Percentiles rank a stretch among this genome's conserved stretches.
phyloP scores from a whole-genome alignment of 2,329 filamentous ascomycete genomes.

The Trichoderma atrobrunneum region DNA sequence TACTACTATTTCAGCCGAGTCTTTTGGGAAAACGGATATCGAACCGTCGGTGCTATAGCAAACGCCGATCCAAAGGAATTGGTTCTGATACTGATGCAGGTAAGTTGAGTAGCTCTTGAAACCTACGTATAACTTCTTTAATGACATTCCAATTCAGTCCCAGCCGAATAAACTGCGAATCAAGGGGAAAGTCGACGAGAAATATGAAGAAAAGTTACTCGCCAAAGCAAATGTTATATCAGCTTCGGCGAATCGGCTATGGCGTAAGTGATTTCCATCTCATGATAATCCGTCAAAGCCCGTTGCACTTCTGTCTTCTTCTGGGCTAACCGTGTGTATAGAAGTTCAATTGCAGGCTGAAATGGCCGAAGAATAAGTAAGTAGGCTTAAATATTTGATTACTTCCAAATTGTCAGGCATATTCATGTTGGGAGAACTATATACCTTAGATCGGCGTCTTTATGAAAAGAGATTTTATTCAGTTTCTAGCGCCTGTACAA shows the following conservation, averaged over 20 bases:
- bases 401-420: not conserved
- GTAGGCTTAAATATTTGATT: not conserved
- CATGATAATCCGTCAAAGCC: no score
- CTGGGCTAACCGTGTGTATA: slow-evolving; percentile 24
- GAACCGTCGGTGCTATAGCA: slow-evolving; percentile 63
- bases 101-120: slow-evolving; percentile 36
- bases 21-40: slow-evolving; percentile 75
- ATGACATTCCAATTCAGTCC: slow-evolving; percentile 41
- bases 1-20: slow-evolving; percentile 41
- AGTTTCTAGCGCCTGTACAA: not conserved
- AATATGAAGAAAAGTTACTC: slow-evolving; percentile 61
- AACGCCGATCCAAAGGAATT: slow-evolving; percentile 67
- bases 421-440: not conserved
- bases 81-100: slow-evolving; percentile 69
- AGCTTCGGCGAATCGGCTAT: slow-evolving; percentile 65
- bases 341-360: slow-evolving; percentile 52
- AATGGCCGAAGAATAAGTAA: slow-evolving; percentile 41
- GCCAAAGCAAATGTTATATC: slow-evolving; percentile 67
- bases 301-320: not conserved
- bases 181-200: slow-evolving; percentile 53
- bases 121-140: not conserved
- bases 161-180: slow-evolving; percentile 64
- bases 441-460: not conserved
- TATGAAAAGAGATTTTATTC: not conserved
- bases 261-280: slow-evolving; percentile 49